Evolutionary conservation across 257 asterid species (phyloP), one percentile per base, ranked within the genome.

Genomic region (Jacaranda mimosifolia): DNA sequence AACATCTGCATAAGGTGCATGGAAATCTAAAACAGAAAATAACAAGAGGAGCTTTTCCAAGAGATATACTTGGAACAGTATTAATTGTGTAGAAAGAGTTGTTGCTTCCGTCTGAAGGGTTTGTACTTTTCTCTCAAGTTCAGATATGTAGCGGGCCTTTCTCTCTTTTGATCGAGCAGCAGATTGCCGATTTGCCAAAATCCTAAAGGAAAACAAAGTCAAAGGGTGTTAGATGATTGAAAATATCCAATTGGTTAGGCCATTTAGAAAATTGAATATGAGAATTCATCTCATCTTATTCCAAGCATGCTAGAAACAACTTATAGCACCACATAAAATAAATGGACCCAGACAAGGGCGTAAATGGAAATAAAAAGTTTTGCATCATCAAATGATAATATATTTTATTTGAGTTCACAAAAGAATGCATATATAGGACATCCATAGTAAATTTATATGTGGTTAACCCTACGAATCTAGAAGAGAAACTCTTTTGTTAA

Each of bases 121-220:
- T 86, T 95, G 98, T 80, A 95, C 98, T 87, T 95, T 95, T 75
- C 99, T 90, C 86, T 95, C 99, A 38, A 93, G 93, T 73, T 91
- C 98, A 68, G 97, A 88, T 17, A 93, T 90, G 70, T 93, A 93
- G 7, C 91, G 90, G 1, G 97, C 89, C 76, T 93, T 93, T 69
- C 98, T 89, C 82, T 93, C 98, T 80, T 93, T 93, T 17, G 98
- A 91, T 68, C 98, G 94, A 72, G 98, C 94, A 75, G 98, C 98
- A 78, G 97, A 93, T 73, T 95, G 99, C 7, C 98, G 89, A 80
- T 95, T 95, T 5, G 99, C 99, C 87, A 95, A 86, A 75, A 92
- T 95, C 88, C 99, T 95, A 86, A 59, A 39, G 26, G 51, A 48
- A 79, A 68, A 53, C 18, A 55, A 26, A 63, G 55, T 45, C 77